Evolutionary conservation across 2,329 filamentous ascomycete genomes (phyloP), one percentile per base, ranked within the genome.

Genomic region (Fusarium praegraminearum): DNA sequence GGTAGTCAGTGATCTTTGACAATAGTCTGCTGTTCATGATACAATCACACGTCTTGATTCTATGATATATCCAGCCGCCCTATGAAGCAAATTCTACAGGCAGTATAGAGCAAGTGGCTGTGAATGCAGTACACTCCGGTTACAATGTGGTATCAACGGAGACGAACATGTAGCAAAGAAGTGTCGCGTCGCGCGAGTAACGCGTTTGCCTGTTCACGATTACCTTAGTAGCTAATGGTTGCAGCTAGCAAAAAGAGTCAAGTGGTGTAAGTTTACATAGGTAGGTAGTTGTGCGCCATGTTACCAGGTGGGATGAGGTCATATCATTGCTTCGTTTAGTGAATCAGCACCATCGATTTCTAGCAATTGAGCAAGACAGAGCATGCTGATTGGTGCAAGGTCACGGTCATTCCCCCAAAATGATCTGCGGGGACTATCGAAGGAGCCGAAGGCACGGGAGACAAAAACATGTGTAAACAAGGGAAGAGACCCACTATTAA

Each of bases 381-480:
- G 35, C 28, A 24, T 30, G 35, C 20, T 52, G 24, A 66, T 70
- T 67, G 49, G 54, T 45, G 35, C 24, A 66, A 28, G n/a, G 49
- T 22, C 50, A 46, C 51, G 38, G 22, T 26, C 55, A 66, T 33
- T 38, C 38, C 26, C 40, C 63, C 43, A 64, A 65, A 40, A 38
- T 40, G 41, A 56, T 68, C 67, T 63, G 55, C 62, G 69, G 61
- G 59, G 65, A 57, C 54, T 60, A 64, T 64, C 36, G 59, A 40
- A 57, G 51, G 47, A 47, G 33, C 49, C 49, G 45, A 44, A 63
- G 60, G 33, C 35, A 46, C 49, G 58, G 58, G 60, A 43, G 60
- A 24, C 46, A 60, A 65, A 68, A 74, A 74, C 68, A 72, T 74
- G 12, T 30, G 28, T 30, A 74, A 74, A 73, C 71, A 74, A 69